Conservation (phyloP, 371 early-diverging fungal genomes). For the Mortierella sp. region DNA sequence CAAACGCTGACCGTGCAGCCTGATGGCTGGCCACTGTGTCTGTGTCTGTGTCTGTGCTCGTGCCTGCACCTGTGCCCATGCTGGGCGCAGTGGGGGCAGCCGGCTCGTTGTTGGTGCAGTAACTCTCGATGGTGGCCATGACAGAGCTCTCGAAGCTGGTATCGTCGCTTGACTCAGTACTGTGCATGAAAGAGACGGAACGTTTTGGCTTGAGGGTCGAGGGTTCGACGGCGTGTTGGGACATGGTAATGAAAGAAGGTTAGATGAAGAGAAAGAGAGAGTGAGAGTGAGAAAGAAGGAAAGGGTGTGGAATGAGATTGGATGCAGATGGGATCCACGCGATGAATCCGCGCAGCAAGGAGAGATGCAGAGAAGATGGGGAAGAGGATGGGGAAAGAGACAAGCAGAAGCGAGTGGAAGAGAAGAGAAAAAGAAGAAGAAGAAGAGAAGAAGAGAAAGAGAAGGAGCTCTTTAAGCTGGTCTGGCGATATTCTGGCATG, state of each 20-base stretch:
- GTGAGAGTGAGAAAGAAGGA: background rate
- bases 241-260: background rate
- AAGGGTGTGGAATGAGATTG: background rate
- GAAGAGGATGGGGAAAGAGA: background rate
- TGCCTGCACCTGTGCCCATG: too few species aligned
- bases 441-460: background rate
- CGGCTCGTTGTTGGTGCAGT: background rate
- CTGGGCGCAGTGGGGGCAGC: background rate
- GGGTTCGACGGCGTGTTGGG: conserved; percentile 2
- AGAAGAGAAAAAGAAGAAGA: background rate
- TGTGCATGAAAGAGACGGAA: conserved; percentile 34
- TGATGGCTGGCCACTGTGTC: background rate
- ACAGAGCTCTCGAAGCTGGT: too few species aligned
- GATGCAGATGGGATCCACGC: background rate
- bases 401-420: background rate
- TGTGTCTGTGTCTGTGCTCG: too few species aligned
- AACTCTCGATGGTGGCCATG: too few species aligned
- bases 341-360: background rate
- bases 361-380: background rate
- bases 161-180: background rate
- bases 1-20: conserved; percentile 27
- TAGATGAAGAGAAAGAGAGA: background rate
- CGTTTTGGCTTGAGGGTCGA: conserved; percentile 27
- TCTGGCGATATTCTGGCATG: too few species aligned
- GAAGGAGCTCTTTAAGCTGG: background rate